A percentile compares a stretch with the other conserved stretches of the same genome.
Evolutionary conservation across 306 rosid species (phyloP).

Genomic region (Bauhinia variegata): DNA sequence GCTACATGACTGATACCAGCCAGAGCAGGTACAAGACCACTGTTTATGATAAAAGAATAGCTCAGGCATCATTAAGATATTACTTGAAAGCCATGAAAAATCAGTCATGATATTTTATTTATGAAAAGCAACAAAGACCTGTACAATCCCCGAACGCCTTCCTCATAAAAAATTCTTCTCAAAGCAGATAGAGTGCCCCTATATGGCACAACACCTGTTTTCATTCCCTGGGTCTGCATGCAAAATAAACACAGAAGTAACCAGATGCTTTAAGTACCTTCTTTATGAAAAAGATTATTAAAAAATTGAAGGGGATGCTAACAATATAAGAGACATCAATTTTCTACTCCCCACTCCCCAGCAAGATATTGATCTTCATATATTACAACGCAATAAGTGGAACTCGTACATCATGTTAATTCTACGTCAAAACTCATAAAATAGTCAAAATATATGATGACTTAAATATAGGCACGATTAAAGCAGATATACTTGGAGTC

Average conservation of each 20-base stretch:
- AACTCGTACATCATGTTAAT: conserved; percentile 19
- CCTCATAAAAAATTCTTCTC: conserved; percentile 84
- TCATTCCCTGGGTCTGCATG: conserved; percentile 83
- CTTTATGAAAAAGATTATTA: neutral
- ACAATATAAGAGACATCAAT: neutral
- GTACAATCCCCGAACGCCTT: conserved; percentile 88
- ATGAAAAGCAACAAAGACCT: conserved; percentile 54
- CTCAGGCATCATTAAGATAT: conserved; percentile 26
- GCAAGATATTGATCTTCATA: neutral
- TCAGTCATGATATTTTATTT: conserved; percentile 9
- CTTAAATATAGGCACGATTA: conserved; percentile 9
- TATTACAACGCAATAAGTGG: neutral
- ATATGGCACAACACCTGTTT: conserved; percentile 74
- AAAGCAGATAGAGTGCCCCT: conserved; percentile 73
- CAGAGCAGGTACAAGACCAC: conserved; percentile 92
- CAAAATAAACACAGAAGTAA: conserved; percentile 24
- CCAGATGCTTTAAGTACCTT: conserved; percentile 1
- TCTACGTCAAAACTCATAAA: conserved; percentile 7
- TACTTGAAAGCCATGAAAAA: conserved; percentile 14
- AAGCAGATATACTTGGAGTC: conserved; percentile 71
- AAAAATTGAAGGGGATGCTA: neutral
- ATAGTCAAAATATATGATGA: conserved; percentile 12
- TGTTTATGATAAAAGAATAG: conserved; percentile 40
- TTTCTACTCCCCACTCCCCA: conserved; percentile 1
- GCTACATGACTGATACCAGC: conserved; percentile 93